A percentile compares a stretch with the other conserved stretches of the same genome.
Conservation (phyloP, 2,329 filamentous ascomycete genomes). For the Fusarium sp. region DNA sequence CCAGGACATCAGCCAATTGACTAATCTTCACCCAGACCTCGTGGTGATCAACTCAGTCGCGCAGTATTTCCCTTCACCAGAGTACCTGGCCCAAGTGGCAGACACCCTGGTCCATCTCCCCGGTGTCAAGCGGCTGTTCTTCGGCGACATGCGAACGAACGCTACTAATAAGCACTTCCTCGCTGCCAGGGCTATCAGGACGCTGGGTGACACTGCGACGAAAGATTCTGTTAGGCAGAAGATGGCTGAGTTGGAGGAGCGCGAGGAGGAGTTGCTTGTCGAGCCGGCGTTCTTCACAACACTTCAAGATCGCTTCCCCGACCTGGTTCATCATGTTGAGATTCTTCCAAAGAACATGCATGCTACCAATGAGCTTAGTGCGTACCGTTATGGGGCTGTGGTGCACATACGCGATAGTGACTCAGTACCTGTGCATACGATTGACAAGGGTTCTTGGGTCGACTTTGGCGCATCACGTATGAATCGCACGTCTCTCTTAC, state of each 20-base stretch:
- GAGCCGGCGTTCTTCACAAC: conserved; percentile 43
- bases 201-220: background rate
- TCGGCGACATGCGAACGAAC: conserved; percentile 39
- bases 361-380: background rate
- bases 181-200: conserved; percentile 6
- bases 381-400: background rate
- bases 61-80: conserved; percentile 44
- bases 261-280: conserved; percentile 37
- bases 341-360: background rate
- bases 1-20: conserved; percentile 14
- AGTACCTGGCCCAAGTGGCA: conserved; percentile 37
- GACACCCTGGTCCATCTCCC: conserved; percentile 13
- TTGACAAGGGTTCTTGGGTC: background rate
- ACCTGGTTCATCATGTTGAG: background rate
- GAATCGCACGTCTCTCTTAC: background rate
- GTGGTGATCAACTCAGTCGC: conserved; percentile 45
- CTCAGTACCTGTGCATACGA: background rate
- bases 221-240: conserved; percentile 9
- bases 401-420: background rate
- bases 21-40: conserved; percentile 1
- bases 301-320: background rate
- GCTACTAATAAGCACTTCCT: conserved; percentile 31
- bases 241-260: conserved; percentile 18
- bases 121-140: conserved; percentile 23
- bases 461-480: background rate